Percentiles rank a stretch among this genome's conserved stretches.
phyloP scores from a whole-genome alignment of 805 yeast species.

The Teunomyces gatunensis region DNA sequence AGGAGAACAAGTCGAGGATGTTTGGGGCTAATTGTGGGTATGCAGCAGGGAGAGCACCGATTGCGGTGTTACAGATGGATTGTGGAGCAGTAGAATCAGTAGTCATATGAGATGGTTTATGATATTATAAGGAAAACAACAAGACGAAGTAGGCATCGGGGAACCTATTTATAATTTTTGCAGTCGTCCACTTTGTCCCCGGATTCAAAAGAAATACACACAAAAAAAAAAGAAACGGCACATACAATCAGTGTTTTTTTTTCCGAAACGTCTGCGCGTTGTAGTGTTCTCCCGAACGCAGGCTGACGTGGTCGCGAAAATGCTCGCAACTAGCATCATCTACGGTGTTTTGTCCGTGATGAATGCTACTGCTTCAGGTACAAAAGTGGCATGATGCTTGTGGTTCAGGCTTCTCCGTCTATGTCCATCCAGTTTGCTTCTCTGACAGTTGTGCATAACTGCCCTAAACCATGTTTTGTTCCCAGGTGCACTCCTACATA shows the following conservation, averaged over 20 bases:
- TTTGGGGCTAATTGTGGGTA: slow-evolving; percentile 27
- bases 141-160: background rate
- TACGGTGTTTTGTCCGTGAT: too few relatives aligned
- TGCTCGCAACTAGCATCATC: background rate
- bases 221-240: background rate
- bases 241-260: background rate
- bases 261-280: background rate
- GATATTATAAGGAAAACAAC: background rate
- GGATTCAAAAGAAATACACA: background rate
- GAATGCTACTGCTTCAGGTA: too few relatives aligned
- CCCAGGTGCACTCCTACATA: too few relatives aligned
- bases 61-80: slow-evolving; percentile 31
- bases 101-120: slow-evolving; percentile 18
- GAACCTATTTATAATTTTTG: slow-evolving; percentile 2
- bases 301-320: background rate
- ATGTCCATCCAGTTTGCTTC: too few relatives aligned
- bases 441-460: too few relatives aligned
- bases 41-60: slow-evolving; percentile 39
- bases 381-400: too few relatives aligned
- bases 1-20: slow-evolving; percentile 28
- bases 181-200: slow-evolving; percentile 1
- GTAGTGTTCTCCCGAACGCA: slow-evolving; percentile 1
- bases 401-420: too few relatives aligned
- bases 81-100: slow-evolving; percentile 16
- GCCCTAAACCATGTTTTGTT: too few relatives aligned